phyloP scores from a whole-genome alignment of 2,329 filamentous ascomycete species.

The Aspergillus clavatus region DNA sequence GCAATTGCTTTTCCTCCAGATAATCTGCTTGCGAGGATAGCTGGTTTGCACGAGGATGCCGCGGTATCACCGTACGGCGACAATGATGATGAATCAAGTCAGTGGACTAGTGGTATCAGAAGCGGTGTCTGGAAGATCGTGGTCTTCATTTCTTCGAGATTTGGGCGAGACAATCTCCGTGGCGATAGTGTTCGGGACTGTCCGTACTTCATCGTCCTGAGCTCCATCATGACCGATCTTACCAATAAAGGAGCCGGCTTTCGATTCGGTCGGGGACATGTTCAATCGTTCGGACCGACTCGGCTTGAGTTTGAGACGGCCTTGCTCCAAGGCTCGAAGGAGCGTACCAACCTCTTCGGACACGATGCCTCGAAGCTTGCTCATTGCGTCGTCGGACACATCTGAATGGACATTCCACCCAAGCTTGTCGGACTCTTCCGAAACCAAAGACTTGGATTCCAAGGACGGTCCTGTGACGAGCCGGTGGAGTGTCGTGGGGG shows the following conservation, averaged over 20 bases:
- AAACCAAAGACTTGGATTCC: constrained; percentile 29
- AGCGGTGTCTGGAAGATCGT: constrained; percentile 19
- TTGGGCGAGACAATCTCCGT: constrained; percentile 22
- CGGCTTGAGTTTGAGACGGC: constrained; percentile 32
- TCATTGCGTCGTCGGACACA: constrained; percentile 35
- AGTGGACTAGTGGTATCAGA: constrained; percentile 24
- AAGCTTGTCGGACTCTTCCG: constrained; percentile 30
- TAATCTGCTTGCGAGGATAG: neutral
- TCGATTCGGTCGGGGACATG: constrained; percentile 32
- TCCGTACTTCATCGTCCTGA: constrained; percentile 18
- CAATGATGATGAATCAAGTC: constrained; percentile 4
- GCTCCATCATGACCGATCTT: constrained; percentile 12
- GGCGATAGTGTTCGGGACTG: constrained; percentile 21
- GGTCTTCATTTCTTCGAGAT: constrained; percentile 13
- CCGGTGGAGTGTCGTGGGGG: constrained; percentile 27
- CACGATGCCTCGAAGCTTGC: constrained; percentile 35
- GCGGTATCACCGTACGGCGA: neutral
- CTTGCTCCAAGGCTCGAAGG: constrained; percentile 34
- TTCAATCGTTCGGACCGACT: constrained; percentile 29
- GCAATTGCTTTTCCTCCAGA: neutral
- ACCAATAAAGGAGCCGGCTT: constrained; percentile 18
- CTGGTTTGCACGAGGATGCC: neutral
- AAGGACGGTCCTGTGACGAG: constrained; percentile 32
- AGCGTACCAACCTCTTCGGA: constrained; percentile 32
- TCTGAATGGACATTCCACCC: constrained; percentile 35